These are phyloP conservation scores for Ascodesmis nigricans DNA, from an alignment of 495 filamentous ascomycete species.

Conservation along the genomic window DNA sequence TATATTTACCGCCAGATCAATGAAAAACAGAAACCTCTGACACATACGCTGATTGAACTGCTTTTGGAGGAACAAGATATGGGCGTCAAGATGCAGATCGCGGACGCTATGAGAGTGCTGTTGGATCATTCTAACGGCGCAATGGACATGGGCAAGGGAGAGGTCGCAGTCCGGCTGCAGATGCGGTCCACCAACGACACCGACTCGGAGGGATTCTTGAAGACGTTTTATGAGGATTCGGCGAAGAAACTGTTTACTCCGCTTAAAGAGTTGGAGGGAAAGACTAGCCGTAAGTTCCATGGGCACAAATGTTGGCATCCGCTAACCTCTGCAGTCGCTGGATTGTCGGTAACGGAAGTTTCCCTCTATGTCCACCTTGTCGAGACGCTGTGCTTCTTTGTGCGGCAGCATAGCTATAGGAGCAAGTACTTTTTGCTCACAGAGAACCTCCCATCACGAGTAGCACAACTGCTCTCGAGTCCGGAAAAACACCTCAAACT, in stretches of 20 bases:
- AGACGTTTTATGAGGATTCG: constrained; percentile 75
- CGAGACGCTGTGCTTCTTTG: constrained; percentile 86
- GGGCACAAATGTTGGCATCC: background rate
- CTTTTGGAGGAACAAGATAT: constrained; percentile 78
- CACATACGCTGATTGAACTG: constrained; percentile 82
- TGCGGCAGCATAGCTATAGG: constrained; percentile 65
- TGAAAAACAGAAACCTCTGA: constrained; percentile 67
- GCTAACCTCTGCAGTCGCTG: constrained; percentile 28
- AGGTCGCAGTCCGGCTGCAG: constrained; percentile 43
- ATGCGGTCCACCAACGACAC: constrained; percentile 31
- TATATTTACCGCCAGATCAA: constrained; percentile 81
- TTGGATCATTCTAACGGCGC: constrained; percentile 53
- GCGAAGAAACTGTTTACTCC: constrained; percentile 73
- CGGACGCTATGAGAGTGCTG: constrained; percentile 84
- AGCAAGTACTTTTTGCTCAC: constrained; percentile 73
- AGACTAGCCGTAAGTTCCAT: constrained; percentile 31
- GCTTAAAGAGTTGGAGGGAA: constrained; percentile 55
- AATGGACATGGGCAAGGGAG: constrained; percentile 48
- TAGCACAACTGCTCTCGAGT: constrained; percentile 62
- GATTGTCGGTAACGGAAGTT: constrained; percentile 55
- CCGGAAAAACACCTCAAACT: constrained; percentile 89
- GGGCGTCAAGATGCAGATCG: constrained; percentile 86
- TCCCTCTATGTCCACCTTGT: constrained; percentile 76
- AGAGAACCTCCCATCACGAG: constrained; percentile 54
- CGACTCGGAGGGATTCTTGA: constrained; percentile 67